Evolutionary conservation across 2,329 filamentous ascomycete species (phyloP).

Genomic region (Fonsecaea erecta): DNA sequence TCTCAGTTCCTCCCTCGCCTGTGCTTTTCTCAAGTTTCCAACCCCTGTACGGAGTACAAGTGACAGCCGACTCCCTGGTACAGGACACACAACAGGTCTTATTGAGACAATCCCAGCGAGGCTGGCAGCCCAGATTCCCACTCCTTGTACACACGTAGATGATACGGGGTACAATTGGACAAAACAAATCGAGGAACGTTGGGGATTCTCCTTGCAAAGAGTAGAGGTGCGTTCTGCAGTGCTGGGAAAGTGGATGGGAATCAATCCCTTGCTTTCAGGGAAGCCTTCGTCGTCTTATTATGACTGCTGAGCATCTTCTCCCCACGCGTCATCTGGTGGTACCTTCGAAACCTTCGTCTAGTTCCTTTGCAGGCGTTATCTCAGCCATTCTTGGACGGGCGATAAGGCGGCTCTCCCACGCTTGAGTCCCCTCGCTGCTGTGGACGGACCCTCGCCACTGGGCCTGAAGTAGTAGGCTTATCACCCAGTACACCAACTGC

Average conservation of each 20-base stretch:
- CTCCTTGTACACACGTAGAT: neutral
- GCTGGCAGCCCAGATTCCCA: neutral
- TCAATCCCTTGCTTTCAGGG: neutral
- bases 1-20: too few species aligned
- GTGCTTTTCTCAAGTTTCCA: too few species aligned
- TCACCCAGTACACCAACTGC: conserved; percentile 15
- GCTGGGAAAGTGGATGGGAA: neutral
- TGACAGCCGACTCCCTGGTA: neutral
- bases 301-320: conserved; percentile 9
- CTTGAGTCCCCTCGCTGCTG: neutral
- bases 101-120: neutral
- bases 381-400: conserved; percentile 8
- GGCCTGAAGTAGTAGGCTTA: conserved; percentile 3
- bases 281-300: conserved; percentile 2
- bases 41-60: too few species aligned
- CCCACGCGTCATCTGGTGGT: conserved; percentile 1
- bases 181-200: neutral
- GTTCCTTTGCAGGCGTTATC: conserved; percentile 8
- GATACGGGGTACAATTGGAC: neutral
- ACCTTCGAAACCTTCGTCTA: neutral
- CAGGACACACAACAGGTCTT: neutral
- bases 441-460: neutral
- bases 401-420: conserved; percentile 11
- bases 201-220: neutral
- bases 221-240: neutral